phyloP scores from a whole-genome alignment of 1,284 basidiomycete genomes.

The Meripilus lineatus region DNA sequence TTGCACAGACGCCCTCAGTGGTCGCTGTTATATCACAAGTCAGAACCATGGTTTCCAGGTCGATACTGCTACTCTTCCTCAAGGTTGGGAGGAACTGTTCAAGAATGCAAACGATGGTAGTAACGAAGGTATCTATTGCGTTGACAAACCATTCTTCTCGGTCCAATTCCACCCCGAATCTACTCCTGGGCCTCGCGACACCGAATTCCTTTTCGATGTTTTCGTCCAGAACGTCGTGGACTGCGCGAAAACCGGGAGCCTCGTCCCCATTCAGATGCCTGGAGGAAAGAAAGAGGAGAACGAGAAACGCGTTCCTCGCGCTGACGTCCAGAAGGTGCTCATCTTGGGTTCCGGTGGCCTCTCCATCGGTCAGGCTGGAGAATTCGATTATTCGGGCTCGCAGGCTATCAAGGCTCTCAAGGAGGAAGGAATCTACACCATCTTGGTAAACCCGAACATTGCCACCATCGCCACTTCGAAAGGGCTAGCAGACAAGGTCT shows the following conservation, averaged over 20 bases:
- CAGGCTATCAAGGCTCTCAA: constrained; percentile 99
- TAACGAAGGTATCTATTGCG: constrained; percentile 97
- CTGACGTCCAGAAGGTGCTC: constrained; percentile 87
- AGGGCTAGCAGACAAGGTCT: constrained; percentile 98
- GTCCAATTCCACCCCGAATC: constrained; percentile 99
- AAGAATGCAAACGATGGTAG: constrained; percentile 95
- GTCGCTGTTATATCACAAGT: constrained; percentile 97
- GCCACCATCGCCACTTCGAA: constrained; percentile 99
- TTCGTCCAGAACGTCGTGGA: constrained; percentile 89
- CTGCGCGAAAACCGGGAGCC: constrained; percentile 63
- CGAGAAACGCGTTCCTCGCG: constrained; percentile 70
- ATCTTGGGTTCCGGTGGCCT: constrained; percentile 98
- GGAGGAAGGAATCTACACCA: constrained; percentile 98
- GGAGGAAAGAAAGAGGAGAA: constrained; percentile 87
- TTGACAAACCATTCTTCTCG: constrained; percentile 91
- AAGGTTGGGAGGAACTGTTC: constrained; percentile 93
- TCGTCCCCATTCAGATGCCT: constrained; percentile 80
- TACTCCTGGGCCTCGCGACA: constrained; percentile 97
- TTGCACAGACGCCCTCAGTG: constrained; percentile 91
- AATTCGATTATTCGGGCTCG: constrained; percentile 99
- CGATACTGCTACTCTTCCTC: constrained; percentile 74
- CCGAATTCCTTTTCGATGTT: constrained; percentile 98
- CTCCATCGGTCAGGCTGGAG: constrained; percentile 97
- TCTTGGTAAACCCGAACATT: constrained; percentile 98
- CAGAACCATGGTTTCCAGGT: constrained; percentile 99